These are phyloP conservation scores for Leersia perrieri DNA, from an alignment of 176 grass and related monocot species.

Conservation along the genomic window DNA sequence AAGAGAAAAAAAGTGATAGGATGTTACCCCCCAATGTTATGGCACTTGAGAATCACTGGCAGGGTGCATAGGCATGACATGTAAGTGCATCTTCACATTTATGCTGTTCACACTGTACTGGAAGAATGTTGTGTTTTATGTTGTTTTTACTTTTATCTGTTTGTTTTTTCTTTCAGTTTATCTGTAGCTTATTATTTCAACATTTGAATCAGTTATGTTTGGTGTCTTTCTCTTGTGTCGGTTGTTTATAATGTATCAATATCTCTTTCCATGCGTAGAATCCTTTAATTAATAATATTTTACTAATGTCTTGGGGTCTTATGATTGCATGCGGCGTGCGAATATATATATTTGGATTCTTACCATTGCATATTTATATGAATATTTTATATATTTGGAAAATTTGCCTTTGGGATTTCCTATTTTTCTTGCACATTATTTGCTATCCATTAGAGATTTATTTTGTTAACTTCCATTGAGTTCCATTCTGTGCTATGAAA, in stretches of 20 bases:
- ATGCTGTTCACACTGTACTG: background rate
- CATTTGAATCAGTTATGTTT: background rate
- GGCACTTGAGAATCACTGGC: conserved; percentile 41
- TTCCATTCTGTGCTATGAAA: background rate
- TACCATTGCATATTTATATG: background rate
- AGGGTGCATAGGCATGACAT: conserved; percentile 42
- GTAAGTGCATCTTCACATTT: conserved; percentile 47
- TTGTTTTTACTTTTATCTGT: background rate
- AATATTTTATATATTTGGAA: background rate
- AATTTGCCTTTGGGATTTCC: background rate
- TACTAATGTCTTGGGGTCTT: background rate
- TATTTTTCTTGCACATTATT: background rate
- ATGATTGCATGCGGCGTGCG: background rate
- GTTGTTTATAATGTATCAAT: background rate
- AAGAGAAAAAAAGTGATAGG: conserved; percentile 13
- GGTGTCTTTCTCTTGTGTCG: background rate
- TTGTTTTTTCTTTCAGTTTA: background rate
- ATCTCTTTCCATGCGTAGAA: background rate
- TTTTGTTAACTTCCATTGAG: background rate
- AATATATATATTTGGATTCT: background rate
- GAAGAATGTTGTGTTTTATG: conserved; percentile 15
- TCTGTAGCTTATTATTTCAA: background rate
- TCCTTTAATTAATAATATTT: background rate
- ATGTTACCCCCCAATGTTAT: conserved; percentile 21
- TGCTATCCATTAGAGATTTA: background rate